Evolutionary conservation across 2,329 filamentous ascomycete genomes (phyloP).

Genomic region (Sclerotinia spermophila): DNA sequence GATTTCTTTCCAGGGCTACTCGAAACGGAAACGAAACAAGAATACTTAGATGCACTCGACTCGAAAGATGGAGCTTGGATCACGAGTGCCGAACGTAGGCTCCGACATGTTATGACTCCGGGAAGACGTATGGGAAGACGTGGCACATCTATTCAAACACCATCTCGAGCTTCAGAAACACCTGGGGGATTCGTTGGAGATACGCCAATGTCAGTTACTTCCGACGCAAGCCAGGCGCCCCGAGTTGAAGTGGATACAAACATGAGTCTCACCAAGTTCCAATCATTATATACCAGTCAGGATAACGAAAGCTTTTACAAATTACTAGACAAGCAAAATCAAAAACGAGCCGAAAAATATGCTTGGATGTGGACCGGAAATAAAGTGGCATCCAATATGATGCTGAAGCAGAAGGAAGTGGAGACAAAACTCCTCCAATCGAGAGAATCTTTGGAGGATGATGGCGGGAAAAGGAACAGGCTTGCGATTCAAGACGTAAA

Average conservation of each 20-base stretch:
- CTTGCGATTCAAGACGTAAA: conserved; percentile 64
- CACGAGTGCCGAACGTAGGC: conserved; percentile 66
- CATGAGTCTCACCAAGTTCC: conserved; percentile 80
- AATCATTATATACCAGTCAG: conserved; percentile 92
- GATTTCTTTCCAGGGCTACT: conserved; percentile 94
- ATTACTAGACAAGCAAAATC: conserved; percentile 85
- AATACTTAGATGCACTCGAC: conserved; percentile 87
- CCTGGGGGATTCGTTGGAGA: conserved; percentile 66
- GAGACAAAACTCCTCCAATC: conserved; percentile 50
- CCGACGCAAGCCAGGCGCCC: conserved; percentile 39
- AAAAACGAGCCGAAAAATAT: conserved; percentile 78
- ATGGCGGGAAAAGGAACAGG: conserved; percentile 53
- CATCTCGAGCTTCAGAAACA: conserved; percentile 47
- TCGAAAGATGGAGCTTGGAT: conserved; percentile 87
- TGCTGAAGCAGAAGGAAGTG: conserved; percentile 64
- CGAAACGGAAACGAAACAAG: conserved; percentile 81
- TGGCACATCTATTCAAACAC: conserved; percentile 37
- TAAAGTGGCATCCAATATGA: conserved; percentile 77
- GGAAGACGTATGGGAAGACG: conserved; percentile 46
- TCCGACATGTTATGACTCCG: conserved; percentile 79
- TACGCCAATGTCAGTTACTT: conserved; percentile 63
- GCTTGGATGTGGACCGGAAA: conserved; percentile 82
- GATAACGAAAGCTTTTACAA: conserved; percentile 97
- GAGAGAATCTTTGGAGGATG: conserved; percentile 48
- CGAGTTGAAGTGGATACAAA: conserved; percentile 62